phyloP scores from a whole-genome alignment of 345 rosid species.

The Dipteronia dyeriana region DNA sequence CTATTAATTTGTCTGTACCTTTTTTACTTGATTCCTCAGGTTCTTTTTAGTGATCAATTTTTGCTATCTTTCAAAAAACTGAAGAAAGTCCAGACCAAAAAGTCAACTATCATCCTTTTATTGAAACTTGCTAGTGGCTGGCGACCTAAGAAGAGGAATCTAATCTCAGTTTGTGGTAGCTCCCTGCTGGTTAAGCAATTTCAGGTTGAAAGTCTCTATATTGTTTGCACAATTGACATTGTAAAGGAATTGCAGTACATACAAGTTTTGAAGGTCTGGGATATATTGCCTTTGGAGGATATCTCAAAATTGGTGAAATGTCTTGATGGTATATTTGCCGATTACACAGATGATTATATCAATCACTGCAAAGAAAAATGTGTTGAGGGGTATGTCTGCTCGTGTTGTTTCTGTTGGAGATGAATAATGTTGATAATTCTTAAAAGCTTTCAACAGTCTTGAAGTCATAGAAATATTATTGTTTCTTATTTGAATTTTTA shows the following conservation, averaged over 20 bases:
- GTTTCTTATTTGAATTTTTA: not conserved
- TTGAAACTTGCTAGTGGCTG: conserved; percentile 45
- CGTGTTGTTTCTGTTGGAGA: not conserved
- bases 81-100: conserved; percentile 24
- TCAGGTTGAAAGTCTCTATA: conserved; percentile 38
- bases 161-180: conserved; percentile 32
- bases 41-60: conserved; percentile 47
- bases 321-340: conserved; percentile 37
- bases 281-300: conserved; percentile 42
- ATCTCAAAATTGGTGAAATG: conserved; percentile 38
- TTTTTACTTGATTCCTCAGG: conserved; percentile 28
- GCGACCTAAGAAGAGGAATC: conserved; percentile 43
- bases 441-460: conserved; percentile 14
- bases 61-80: conserved; percentile 45
- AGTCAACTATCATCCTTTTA: conserved; percentile 27
- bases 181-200: conserved; percentile 42
- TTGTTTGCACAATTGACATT: conserved; percentile 43
- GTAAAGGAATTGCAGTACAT: conserved; percentile 30
- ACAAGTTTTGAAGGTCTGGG: conserved; percentile 57
- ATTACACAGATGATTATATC: conserved; percentile 40
- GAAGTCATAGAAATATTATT: not conserved
- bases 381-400: conserved; percentile 45
- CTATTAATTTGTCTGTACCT: not conserved
- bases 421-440: not conserved
- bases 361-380: conserved; percentile 43